phyloP scores from a whole-genome alignment of 805 yeast species.

The Myxozyma udenii region DNA sequence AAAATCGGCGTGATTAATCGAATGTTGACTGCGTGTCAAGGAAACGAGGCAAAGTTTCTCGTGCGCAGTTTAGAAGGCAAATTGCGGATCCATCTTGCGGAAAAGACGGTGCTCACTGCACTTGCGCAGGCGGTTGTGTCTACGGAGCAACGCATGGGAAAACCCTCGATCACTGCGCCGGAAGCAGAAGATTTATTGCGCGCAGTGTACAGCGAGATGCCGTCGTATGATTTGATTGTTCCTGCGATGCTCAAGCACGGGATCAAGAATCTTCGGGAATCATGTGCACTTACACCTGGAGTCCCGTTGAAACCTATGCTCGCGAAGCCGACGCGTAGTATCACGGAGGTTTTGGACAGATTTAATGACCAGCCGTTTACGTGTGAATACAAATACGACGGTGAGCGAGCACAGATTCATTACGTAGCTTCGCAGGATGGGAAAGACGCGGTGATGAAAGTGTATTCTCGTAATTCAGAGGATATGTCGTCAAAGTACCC shows the following conservation, averaged over 20 bases:
- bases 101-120: conserved; percentile 81
- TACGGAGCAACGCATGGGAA: conserved; percentile 48
- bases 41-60: conserved; percentile 83
- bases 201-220: conserved; percentile 81
- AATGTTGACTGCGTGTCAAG: conserved; percentile 83
- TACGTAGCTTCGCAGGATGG: conserved; percentile 49
- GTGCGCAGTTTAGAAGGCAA: conserved; percentile 91
- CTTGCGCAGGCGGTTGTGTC: conserved; percentile 77
- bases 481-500: conserved; percentile 97
- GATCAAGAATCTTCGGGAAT: conserved; percentile 57
- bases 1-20: conserved; percentile 78
- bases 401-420: conserved; percentile 96
- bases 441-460: conserved; percentile 46
- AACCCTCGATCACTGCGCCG: conserved; percentile 43
- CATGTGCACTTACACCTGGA: conserved; percentile 80
- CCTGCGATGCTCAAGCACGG: conserved; percentile 65
- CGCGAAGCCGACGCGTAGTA: conserved; percentile 94
- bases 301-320: conserved; percentile 96
- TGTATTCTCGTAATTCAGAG: conserved; percentile 92
- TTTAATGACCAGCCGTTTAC: conserved; percentile 70
- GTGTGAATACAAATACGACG: conserved; percentile 96
- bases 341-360: conserved; percentile 86
- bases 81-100: conserved; percentile 88
- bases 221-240: conserved; percentile 82
- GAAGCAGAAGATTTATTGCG: conserved; percentile 74